Conservation (phyloP, 2,329 filamentous ascomycete species). For the Botrytis fragariae region DNA sequence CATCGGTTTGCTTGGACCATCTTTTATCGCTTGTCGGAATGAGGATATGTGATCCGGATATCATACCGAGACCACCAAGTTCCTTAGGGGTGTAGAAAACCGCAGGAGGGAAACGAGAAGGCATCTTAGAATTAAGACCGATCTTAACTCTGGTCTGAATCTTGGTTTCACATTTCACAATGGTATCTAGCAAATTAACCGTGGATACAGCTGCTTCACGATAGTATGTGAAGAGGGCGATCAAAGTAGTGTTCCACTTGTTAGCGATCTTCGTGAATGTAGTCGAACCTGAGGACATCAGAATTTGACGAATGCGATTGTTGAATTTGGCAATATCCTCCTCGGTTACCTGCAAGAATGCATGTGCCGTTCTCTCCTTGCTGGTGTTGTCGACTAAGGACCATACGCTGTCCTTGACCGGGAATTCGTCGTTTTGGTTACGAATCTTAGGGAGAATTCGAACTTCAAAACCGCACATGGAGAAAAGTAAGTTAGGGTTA, state of each 20-base stretch:
- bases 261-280: slow-evolving; percentile 99
- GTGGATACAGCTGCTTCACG: slow-evolving; percentile 96
- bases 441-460: slow-evolving; percentile 92
- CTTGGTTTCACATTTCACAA: slow-evolving; percentile 99
- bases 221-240: slow-evolving; percentile 97
- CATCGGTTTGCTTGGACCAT: slow-evolving; percentile 97
- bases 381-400: slow-evolving; percentile 93
- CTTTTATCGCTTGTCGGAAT: slow-evolving; percentile 97
- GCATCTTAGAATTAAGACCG: slow-evolving; percentile 98
- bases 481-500: slow-evolving; percentile 95
- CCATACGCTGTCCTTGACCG: slow-evolving; percentile 97
- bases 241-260: slow-evolving; percentile 98
- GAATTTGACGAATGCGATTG: slow-evolving; percentile 94
- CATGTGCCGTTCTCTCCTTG: slow-evolving; percentile 95
- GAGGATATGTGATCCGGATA: slow-evolving; percentile 95
- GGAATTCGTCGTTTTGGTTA: slow-evolving; percentile 94
- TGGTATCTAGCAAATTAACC: slow-evolving; percentile 88
- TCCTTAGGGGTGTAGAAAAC: slow-evolving; percentile 99
- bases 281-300: slow-evolving; percentile 99
- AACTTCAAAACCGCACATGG: slow-evolving; percentile 97
- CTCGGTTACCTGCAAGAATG: slow-evolving; percentile 95
- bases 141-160: slow-evolving; percentile 99
- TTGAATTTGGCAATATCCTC: slow-evolving; percentile 99
- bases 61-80: slow-evolving; percentile 95
- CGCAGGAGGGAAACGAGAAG: slow-evolving; percentile 93